Conservation (phyloP, 345 rosid genomes). For the Eucalyptus pauciflora region DNA sequence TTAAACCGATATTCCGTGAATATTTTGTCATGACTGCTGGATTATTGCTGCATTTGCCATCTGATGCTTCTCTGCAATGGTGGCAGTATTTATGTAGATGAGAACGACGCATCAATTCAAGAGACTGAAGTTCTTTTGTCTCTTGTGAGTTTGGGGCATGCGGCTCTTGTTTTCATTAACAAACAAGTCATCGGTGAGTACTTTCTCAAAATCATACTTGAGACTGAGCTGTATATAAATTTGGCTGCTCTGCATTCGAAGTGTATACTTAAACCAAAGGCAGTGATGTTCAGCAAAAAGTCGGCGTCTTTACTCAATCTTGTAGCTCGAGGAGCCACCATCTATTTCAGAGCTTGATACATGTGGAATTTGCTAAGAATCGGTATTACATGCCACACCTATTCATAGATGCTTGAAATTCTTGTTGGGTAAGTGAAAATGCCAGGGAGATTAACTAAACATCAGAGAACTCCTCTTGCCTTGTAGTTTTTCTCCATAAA, state of each 20-base stretch:
- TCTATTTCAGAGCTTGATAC: background rate
- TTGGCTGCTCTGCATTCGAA: background rate
- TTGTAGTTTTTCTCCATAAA: background rate
- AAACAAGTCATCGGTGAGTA: slow-evolving; percentile 21
- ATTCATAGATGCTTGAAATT: background rate
- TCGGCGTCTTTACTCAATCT: background rate
- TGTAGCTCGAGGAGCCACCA: background rate
- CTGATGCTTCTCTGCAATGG: background rate
- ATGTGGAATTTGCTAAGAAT: background rate
- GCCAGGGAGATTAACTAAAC: background rate
- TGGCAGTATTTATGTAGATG: slow-evolving; percentile 23
- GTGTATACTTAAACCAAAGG: background rate
- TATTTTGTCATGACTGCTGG: background rate
- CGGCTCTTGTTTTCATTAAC: slow-evolving; percentile 50
- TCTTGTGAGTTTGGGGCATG: slow-evolving; percentile 50
- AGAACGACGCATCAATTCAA: background rate
- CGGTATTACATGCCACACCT: background rate
- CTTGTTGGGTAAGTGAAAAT: background rate
- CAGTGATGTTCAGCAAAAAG: background rate
- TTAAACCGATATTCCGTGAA: background rate
- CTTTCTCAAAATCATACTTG: background rate
- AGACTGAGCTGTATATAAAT: background rate
- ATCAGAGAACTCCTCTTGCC: background rate
- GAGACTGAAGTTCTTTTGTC: slow-evolving; percentile 6
- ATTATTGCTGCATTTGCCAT: background rate